phyloP scores from a whole-genome alignment of 202 grass and related monocot genomes.

The Schoenoplectus tabernaemontani region DNA sequence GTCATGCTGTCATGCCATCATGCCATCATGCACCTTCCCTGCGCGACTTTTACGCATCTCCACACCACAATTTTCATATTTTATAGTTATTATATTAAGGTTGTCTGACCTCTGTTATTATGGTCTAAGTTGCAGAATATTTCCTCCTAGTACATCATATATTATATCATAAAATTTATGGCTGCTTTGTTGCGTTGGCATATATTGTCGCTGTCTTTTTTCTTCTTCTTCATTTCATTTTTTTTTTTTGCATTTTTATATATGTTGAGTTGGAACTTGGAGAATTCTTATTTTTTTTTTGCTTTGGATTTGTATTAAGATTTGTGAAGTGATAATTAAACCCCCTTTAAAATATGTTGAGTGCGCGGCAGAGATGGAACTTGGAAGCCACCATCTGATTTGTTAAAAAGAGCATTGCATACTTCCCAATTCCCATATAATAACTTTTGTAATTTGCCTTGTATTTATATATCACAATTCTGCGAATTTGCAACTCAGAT shows the following conservation, averaged over 20 bases:
- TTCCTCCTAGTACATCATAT: conserved; percentile 2
- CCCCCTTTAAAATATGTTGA: too few species aligned
- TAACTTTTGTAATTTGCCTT: too few species aligned
- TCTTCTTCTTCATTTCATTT: neutral
- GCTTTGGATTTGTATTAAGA: too few species aligned
- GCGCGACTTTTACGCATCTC: conserved; percentile 6
- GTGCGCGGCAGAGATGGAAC: too few species aligned
- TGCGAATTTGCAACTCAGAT: too few species aligned
- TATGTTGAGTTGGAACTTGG: neutral
- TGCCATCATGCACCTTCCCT: neutral
- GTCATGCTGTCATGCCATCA: neutral
- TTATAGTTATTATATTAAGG: neutral
- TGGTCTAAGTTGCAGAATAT: conserved; percentile 18
- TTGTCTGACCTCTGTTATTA: neutral
- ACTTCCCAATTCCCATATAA: too few species aligned
- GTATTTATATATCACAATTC: too few species aligned
- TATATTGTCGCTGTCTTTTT: neutral
- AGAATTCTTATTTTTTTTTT: too few species aligned
- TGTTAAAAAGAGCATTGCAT: neutral
- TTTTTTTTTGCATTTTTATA: neutral
- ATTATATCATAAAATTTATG: neutral
- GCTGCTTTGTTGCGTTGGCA: neutral
- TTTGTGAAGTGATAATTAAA: too few species aligned
- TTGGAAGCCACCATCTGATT: neutral
- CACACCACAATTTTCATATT: neutral